Percentiles rank a stretch among this genome's conserved stretches.
Evolutionary conservation across 768 basidiomycete species (phyloP).

Genomic region (Podaxis sp.): DNA sequence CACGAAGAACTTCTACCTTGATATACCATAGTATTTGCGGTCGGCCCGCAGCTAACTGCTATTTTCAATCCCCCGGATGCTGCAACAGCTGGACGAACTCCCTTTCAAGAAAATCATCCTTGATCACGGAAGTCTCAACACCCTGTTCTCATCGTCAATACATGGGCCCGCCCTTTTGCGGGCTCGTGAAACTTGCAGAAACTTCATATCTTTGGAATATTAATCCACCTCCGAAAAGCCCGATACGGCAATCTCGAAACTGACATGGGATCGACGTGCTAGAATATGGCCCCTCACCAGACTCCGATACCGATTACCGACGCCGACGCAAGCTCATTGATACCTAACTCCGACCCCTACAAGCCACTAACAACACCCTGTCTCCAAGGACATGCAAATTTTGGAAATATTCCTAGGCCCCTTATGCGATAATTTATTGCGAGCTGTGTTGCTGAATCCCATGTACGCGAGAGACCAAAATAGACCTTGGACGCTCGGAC

Average conservation of each 20-base stretch:
- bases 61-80: neutral
- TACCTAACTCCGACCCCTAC: neutral
- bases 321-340: neutral
- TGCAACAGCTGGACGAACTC: neutral
- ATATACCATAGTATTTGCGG: neutral
- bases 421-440: neutral
- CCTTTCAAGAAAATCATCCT: too few relatives aligned
- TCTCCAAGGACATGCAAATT: neutral
- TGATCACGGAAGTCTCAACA: too few relatives aligned
- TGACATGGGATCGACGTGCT: neutral
- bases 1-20: conserved; percentile 43
- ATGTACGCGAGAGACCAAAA: neutral
- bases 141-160: too few relatives aligned
- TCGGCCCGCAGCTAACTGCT: neutral
- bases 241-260: neutral
- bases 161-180: too few relatives aligned
- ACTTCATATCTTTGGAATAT: neutral
- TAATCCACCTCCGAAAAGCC: conserved; percentile 28
- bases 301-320: neutral
- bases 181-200: too few relatives aligned
- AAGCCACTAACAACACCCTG: neutral
- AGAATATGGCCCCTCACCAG: neutral
- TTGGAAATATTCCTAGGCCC: neutral
- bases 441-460: too few relatives aligned
- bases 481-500: neutral